A percentile compares a stretch with the other conserved stretches of the same genome.
Conservation (phyloP, 192 early-diverging fungal genomes). For the Coemansia sp. region DNA sequence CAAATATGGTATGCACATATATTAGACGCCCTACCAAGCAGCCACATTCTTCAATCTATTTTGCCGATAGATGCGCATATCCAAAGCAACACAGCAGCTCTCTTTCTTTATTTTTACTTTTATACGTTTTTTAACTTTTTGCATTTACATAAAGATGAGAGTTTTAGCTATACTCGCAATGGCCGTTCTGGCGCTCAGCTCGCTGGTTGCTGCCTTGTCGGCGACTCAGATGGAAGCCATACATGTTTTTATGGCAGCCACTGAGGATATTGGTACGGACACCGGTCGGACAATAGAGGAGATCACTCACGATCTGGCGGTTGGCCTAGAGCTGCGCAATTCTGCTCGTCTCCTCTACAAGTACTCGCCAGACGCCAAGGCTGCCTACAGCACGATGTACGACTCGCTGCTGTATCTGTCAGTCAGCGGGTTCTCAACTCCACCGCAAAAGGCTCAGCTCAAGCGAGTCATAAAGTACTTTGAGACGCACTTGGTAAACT, state of each 20-base stretch:
- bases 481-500: constrained; percentile 9
- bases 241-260: constrained; percentile 28
- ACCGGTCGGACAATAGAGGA: constrained; percentile 42
- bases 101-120: not conserved
- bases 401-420: constrained; percentile 38
- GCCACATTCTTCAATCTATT: constrained; percentile 3
- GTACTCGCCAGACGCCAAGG: constrained; percentile 39
- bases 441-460: constrained; percentile 31
- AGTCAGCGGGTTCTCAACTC: constrained; percentile 34
- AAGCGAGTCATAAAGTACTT: constrained; percentile 41
- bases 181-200: constrained; percentile 1
- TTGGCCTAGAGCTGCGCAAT: constrained; percentile 27
- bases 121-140: not conserved
- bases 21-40: not conserved
- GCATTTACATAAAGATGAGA: not conserved
- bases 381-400: constrained; percentile 46
- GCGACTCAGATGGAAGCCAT: constrained; percentile 33
- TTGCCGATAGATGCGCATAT: not conserved
- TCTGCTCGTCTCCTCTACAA: constrained; percentile 49
- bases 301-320: constrained; percentile 40
- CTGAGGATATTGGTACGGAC: constrained; percentile 10
- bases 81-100: not conserved
- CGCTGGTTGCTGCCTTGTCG: constrained; percentile 15
- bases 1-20: not conserved
- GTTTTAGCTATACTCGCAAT: not conserved